Percentiles rank a stretch among this genome's conserved stretches.
Evolutionary conservation across 1,139 yeast species (phyloP).

Genomic region (Debaryomycetaceae sp.): DNA sequence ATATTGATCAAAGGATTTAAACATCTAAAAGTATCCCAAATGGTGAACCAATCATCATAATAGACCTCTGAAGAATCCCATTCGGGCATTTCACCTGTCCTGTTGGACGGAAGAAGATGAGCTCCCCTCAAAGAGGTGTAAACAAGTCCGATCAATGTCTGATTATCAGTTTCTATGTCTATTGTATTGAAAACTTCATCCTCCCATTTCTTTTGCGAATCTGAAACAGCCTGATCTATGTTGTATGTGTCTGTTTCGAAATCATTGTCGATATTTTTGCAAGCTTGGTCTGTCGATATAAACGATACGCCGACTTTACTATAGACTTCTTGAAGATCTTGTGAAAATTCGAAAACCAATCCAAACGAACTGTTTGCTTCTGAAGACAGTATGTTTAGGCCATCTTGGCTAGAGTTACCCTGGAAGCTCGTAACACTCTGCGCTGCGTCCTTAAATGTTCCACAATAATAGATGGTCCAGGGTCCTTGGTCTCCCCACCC

Average conservation of each 20-base stretch:
- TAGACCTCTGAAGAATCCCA: slow-evolving; percentile 21
- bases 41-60: slow-evolving; percentile 39
- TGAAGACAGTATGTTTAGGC: slow-evolving; percentile 6
- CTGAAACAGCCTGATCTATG: slow-evolving; percentile 17
- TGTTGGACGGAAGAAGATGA: slow-evolving; percentile 32
- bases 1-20: slow-evolving; percentile 29
- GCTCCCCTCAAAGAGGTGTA: slow-evolving; percentile 32
- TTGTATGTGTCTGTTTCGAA: slow-evolving; percentile 12
- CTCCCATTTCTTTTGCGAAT: slow-evolving; percentile 18
- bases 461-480: slow-evolving; percentile 30
- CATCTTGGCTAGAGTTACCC: slow-evolving; percentile 3
- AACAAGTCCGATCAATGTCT: slow-evolving; percentile 18
- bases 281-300: slow-evolving; percentile 27
- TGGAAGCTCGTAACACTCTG: slow-evolving; percentile 11
- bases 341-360: slow-evolving; percentile 7
- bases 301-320: slow-evolving; percentile 34
- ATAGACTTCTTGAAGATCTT: not conserved
- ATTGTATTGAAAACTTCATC: slow-evolving; percentile 23
- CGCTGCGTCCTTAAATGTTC: slow-evolving; percentile 20
- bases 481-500: slow-evolving; percentile 31
- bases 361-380: slow-evolving; percentile 17
- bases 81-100: slow-evolving; percentile 33
- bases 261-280: slow-evolving; percentile 21
- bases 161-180: slow-evolving; percentile 15
- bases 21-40: slow-evolving; percentile 39